Percentiles rank a stretch among this genome's conserved stretches.
phyloP scores from a whole-genome alignment of 192 early-diverging fungal genomes.

The Podila epigama region DNA sequence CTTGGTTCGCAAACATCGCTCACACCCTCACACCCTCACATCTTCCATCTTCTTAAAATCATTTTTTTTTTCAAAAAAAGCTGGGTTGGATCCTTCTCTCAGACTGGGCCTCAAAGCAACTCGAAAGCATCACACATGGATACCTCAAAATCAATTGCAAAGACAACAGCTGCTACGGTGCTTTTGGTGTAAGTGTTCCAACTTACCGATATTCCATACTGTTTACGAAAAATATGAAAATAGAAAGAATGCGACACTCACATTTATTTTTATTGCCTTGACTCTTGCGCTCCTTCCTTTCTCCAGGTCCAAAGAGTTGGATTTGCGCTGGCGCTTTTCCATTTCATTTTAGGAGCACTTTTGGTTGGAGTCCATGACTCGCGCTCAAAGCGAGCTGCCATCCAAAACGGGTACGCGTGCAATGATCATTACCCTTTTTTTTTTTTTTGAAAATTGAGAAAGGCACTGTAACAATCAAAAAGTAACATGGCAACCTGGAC shows the following conservation, averaged over 20 bases:
- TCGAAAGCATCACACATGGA: conserved; percentile 80
- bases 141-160: conserved; percentile 91
- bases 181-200: conserved; percentile 69
- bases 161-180: conserved; percentile 85
- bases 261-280: background rate
- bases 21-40: background rate
- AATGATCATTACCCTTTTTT: no score
- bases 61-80: no score
- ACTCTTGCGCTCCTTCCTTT: background rate
- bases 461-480: background rate
- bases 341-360: conserved; percentile 65
- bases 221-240: background rate
- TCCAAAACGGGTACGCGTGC: conserved; percentile 90
- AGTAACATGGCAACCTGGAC: background rate
- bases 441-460: background rate
- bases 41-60: background rate
- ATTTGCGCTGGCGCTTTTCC: conserved; percentile 81
- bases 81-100: conserved; percentile 88
- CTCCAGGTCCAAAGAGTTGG: conserved; percentile 85
- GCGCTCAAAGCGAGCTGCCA: conserved; percentile 75
- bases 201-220: background rate
- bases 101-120: conserved; percentile 86
- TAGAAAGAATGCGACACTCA: no score
- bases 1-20: background rate
- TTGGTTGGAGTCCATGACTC: conserved; percentile 78